Evolutionary conservation across 1,284 basidiomycete species (phyloP).

Genomic region (Thecaphora frezii): DNA sequence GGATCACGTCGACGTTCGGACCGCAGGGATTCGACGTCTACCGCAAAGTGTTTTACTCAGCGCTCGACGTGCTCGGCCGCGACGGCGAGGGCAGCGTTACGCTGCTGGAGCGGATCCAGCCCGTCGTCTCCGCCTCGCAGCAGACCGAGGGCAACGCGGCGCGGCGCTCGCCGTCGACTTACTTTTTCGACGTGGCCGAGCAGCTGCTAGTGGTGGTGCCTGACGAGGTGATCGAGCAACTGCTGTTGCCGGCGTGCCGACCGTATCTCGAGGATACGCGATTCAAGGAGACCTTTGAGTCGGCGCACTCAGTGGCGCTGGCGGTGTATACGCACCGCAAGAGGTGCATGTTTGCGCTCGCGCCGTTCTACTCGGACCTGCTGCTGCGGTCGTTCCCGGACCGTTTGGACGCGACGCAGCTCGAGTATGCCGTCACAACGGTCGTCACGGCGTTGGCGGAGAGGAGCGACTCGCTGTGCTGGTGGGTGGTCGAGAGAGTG

Average conservation of each 20-base stretch:
- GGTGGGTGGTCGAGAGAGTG: conserved; percentile 47
- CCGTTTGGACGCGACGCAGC: conserved; percentile 34
- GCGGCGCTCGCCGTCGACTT: conserved; percentile 32
- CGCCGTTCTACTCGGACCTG: conserved; percentile 51
- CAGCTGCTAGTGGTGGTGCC: conserved; percentile 47
- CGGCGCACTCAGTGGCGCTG: conserved; percentile 53
- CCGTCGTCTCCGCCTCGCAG: conserved; percentile 7
- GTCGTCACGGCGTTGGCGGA: conserved; percentile 48
- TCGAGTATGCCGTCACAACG: conserved; percentile 46
- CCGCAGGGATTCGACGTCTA: conserved; percentile 52
- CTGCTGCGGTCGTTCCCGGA: conserved; percentile 35
- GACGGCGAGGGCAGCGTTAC: conserved; percentile 46
- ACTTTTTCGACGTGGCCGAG: conserved; percentile 51
- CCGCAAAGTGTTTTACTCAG: conserved; percentile 53
- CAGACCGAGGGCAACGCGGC: conserved; percentile 14
- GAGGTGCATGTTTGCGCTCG: conserved; percentile 33
- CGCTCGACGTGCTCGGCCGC: conserved; percentile 50
- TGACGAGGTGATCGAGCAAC: conserved; percentile 43
- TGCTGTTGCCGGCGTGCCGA: conserved; percentile 40
- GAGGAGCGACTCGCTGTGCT: conserved; percentile 46
- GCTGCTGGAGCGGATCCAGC: conserved; percentile 26
- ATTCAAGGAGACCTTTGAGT: conserved; percentile 53
- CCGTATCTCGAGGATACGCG: conserved; percentile 45
- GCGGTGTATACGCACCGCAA: conserved; percentile 43
- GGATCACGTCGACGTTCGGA: conserved; percentile 51